phyloP scores from a whole-genome alignment of 257 asterid species.

The Salvia hispanica region DNA sequence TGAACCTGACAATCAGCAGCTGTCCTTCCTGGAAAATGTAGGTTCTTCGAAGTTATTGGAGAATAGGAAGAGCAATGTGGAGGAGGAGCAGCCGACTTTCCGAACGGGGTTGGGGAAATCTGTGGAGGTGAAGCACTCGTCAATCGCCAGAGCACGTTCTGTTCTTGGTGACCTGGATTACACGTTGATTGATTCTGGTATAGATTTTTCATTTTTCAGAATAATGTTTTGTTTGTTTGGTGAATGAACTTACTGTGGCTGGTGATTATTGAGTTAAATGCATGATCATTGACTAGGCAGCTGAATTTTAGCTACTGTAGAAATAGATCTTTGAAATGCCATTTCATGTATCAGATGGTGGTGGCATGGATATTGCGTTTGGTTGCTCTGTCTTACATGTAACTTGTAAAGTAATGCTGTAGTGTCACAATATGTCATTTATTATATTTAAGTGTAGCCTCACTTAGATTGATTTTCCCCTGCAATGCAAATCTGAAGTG shows the following conservation, averaged over 20 bases:
- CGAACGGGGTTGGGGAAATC: slow-evolving; percentile 72
- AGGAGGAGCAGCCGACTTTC: slow-evolving; percentile 50
- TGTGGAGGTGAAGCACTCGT: slow-evolving; percentile 56
- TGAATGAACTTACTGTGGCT: neutral
- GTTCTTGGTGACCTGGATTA: slow-evolving; percentile 54
- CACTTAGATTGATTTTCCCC: neutral
- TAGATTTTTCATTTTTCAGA: neutral
- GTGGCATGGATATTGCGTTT: neutral
- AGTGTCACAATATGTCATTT: neutral
- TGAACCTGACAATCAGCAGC: neutral
- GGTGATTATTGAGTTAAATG: neutral
- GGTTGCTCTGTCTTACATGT: slow-evolving; percentile 12
- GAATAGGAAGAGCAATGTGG: slow-evolving; percentile 38
- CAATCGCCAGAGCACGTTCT: slow-evolving; percentile 68
- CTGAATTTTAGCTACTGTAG: neutral
- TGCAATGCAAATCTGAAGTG: slow-evolving; percentile 2
- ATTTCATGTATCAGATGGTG: neutral
- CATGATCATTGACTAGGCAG: slow-evolving; percentile 20
- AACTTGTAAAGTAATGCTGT: slow-evolving; percentile 10
- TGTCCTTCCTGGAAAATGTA: slow-evolving; percentile 3
- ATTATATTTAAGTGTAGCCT: neutral
- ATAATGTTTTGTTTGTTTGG: slow-evolving; percentile 3
- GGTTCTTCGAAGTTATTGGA: slow-evolving; percentile 64
- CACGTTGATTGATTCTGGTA: slow-evolving; percentile 35
- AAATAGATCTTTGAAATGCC: neutral